phyloP scores from a whole-genome alignment of 495 filamentous ascomycete genomes.

The Annulohypoxylon moriforme region DNA sequence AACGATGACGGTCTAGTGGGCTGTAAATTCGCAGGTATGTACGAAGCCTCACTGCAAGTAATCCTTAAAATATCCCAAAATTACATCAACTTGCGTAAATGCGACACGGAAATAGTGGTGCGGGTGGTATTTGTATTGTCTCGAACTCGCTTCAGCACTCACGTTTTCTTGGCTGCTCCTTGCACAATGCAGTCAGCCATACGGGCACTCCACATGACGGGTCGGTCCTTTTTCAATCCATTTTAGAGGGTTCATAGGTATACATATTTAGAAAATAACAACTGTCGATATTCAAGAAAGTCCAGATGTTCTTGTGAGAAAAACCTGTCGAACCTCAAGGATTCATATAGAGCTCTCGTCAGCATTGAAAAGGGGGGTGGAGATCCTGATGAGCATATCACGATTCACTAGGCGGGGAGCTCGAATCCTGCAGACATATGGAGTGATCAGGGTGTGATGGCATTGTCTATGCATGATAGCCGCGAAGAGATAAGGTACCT shows the following conservation, averaged over 20 bases:
- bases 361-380: slow-evolving; percentile 33
- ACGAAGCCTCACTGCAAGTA: slow-evolving; percentile 33
- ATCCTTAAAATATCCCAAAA: slow-evolving; percentile 37
- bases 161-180: slow-evolving; percentile 32
- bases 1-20: background rate
- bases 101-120: slow-evolving; percentile 16
- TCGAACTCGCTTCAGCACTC: slow-evolving; percentile 11
- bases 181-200: slow-evolving; percentile 31
- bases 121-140: slow-evolving; percentile 19
- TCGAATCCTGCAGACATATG: slow-evolving; percentile 33
- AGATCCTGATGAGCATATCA: slow-evolving; percentile 3
- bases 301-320: background rate
- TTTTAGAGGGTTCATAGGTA: background rate
- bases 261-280: background rate
- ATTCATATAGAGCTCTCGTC: background rate
- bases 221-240: slow-evolving; percentile 27
- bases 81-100: slow-evolving; percentile 41
- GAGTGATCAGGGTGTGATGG: slow-evolving; percentile 15
- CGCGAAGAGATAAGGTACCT: slow-evolving; percentile 23
- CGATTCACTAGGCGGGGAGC: slow-evolving; percentile 16
- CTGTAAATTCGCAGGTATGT: slow-evolving; percentile 12
- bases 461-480: slow-evolving; percentile 18
- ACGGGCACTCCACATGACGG: slow-evolving; percentile 6
- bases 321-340: background rate
- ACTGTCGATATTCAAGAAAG: background rate